phyloP scores from a whole-genome alignment of 176 grass and related monocot species.

The Puccinellia tenuiflora region DNA sequence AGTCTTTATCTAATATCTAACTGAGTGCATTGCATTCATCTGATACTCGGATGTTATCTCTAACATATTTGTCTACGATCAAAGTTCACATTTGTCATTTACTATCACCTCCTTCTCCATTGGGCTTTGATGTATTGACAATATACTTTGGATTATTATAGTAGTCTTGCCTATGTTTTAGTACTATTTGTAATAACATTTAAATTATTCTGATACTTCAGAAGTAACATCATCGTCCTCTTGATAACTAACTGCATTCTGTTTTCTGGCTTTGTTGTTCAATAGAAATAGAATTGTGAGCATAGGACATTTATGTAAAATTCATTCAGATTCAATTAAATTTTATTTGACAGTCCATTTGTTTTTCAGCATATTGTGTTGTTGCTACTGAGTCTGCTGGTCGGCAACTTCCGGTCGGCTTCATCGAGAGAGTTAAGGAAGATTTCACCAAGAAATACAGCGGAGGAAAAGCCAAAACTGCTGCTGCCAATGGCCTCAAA shows the following conservation, averaged over 20 bases:
- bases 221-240: background rate
- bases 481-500: constrained; percentile 64
- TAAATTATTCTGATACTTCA: background rate
- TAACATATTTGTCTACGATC: background rate
- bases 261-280: background rate
- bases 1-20: background rate
- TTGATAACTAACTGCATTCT: background rate
- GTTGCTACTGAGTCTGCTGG: constrained; percentile 72
- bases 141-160: background rate
- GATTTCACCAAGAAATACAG: constrained; percentile 77
- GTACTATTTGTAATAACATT: background rate
- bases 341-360: background rate
- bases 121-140: background rate
- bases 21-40: background rate
- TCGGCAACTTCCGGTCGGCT: constrained; percentile 62
- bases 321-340: background rate
- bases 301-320: background rate
- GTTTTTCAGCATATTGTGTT: constrained; percentile 71
- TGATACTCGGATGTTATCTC: background rate
- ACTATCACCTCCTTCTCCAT: background rate
- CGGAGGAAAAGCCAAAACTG: constrained; percentile 70
- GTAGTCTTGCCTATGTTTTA: background rate
- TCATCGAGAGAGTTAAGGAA: constrained; percentile 83
- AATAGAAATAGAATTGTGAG: background rate
- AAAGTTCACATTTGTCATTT: no score